A percentile compares a stretch with the other conserved stretches of the same genome.
These are phyloP conservation scores for Podospora pseudopauciseta DNA, from an alignment of 495 filamentous ascomycete genomes.

Conservation along the genomic window DNA sequence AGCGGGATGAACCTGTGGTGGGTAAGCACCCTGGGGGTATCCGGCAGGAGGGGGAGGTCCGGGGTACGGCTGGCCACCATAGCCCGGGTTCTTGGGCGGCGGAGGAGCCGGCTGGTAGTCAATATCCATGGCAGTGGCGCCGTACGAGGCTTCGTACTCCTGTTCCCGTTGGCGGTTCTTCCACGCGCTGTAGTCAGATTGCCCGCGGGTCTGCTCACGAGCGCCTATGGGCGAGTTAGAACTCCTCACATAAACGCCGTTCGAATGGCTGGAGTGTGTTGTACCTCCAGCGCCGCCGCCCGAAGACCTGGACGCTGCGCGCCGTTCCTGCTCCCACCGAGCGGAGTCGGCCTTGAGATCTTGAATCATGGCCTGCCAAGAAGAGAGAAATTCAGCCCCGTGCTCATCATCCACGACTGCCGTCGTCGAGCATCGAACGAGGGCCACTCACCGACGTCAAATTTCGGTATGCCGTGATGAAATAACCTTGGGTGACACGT, in stretches of 20 bases:
- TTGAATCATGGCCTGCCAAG: conserved; percentile 73
- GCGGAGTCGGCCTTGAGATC: conserved; percentile 79
- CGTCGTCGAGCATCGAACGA: neutral
- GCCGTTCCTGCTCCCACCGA: conserved; percentile 73
- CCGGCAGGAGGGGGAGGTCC: conserved; percentile 17
- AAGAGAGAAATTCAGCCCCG: neutral
- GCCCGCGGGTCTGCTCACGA: conserved; percentile 29
- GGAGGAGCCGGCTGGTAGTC: conserved; percentile 22
- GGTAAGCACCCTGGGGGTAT: conserved; percentile 25
- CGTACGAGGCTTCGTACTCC: conserved; percentile 20
- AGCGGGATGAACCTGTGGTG: conserved; percentile 19
- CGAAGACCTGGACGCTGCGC: conserved; percentile 41
- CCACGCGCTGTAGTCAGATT: conserved; percentile 33
- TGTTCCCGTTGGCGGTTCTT: conserved; percentile 30
- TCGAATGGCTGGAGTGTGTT: conserved; percentile 51
- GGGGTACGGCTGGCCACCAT: conserved; percentile 20
- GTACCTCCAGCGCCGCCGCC: conserved; percentile 55
- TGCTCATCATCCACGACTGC: neutral
- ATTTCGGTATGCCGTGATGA: conserved; percentile 83
- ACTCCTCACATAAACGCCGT: conserved; percentile 48
- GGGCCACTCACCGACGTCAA: conserved; percentile 69
- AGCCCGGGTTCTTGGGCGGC: conserved; percentile 13
- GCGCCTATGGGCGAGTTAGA: conserved; percentile 56
- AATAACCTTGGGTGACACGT: conserved; percentile 65
- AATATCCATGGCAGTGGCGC: conserved; percentile 29